Conservation (phyloP, 2,329 filamentous ascomycete species). For the Xylariales sp. region DNA sequence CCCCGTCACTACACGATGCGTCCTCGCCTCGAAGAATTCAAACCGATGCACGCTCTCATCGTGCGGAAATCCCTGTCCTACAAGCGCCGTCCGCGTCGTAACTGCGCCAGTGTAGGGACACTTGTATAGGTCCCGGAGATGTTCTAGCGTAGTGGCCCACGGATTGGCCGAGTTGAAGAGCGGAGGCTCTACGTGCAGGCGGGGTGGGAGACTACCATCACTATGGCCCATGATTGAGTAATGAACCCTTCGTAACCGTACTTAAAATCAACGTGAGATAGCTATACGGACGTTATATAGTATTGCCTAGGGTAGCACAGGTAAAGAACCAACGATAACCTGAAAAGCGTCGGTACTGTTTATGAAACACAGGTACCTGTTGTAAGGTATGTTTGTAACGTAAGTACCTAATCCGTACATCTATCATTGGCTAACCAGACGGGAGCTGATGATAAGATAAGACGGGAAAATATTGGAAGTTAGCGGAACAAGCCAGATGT, state of each 20-base stretch:
- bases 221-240: neutral
- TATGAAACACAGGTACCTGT: neutral
- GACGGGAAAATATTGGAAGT: neutral
- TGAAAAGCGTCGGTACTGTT: neutral
- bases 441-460: slow-evolving; percentile 40
- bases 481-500: neutral
- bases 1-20: slow-evolving; percentile 31
- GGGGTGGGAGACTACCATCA: slow-evolving; percentile 54
- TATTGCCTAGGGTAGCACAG: neutral
- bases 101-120: slow-evolving; percentile 76
- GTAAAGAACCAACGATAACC: too few species aligned
- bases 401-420: neutral
- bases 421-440: slow-evolving; percentile 15
- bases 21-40: slow-evolving; percentile 68
- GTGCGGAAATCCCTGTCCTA: slow-evolving; percentile 71
- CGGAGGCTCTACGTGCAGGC: slow-evolving; percentile 68
- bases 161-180: slow-evolving; percentile 81
- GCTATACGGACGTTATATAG: neutral
- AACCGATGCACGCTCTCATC: slow-evolving; percentile 71
- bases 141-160: slow-evolving; percentile 75
- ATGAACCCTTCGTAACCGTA: neutral
- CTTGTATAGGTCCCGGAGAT: slow-evolving; percentile 71
- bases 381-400: neutral
- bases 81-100: slow-evolving; percentile 76
- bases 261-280: neutral